These are phyloP conservation scores for Phyllosticta paracitricarpa DNA, from an alignment of 2,329 filamentous ascomycete genomes.

Conservation along the genomic window DNA sequence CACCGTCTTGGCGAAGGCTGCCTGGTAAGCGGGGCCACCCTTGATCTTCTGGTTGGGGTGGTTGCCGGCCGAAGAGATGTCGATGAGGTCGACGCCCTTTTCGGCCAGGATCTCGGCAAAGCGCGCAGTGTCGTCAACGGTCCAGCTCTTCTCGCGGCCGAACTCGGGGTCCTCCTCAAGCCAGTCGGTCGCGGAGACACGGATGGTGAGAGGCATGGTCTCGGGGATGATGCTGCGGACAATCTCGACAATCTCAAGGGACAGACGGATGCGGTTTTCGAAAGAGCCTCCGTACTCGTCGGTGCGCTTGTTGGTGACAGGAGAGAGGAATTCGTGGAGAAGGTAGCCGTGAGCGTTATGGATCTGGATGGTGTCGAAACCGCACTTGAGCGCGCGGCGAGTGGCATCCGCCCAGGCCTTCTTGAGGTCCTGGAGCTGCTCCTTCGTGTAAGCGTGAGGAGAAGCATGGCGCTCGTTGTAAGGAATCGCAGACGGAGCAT, in stretches of 20 bases:
- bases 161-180: slow-evolving; percentile 46
- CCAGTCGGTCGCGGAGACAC: slow-evolving; percentile 69
- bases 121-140: slow-evolving; percentile 49
- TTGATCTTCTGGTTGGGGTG: slow-evolving; percentile 51
- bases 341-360: slow-evolving; percentile 76
- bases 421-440: slow-evolving; percentile 59
- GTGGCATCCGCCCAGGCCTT: slow-evolving; percentile 53
- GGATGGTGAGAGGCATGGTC: slow-evolving; percentile 60
- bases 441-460: slow-evolving; percentile 58
- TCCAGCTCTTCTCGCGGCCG: slow-evolving; percentile 51
- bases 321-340: slow-evolving; percentile 59
- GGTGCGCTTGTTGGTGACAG: slow-evolving; percentile 56
- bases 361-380: slow-evolving; percentile 70
- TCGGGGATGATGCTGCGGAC: slow-evolving; percentile 54
- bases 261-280: slow-evolving; percentile 61
- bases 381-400: slow-evolving; percentile 43
- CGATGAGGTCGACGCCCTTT: slow-evolving; percentile 70
- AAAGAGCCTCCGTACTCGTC: slow-evolving; percentile 60
- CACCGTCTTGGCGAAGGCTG: slow-evolving; percentile 60
- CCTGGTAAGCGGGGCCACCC: slow-evolving; percentile 59
- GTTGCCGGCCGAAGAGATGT: slow-evolving; percentile 70
- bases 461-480: slow-evolving; percentile 51
- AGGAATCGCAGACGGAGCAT: slow-evolving; percentile 48
- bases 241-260: slow-evolving; percentile 56
- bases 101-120: slow-evolving; percentile 59